A percentile compares a stretch with the other conserved stretches of the same genome.
phyloP scores from a whole-genome alignment of 495 filamentous ascomycete species.

The Massariosphaeria phaeospora region DNA sequence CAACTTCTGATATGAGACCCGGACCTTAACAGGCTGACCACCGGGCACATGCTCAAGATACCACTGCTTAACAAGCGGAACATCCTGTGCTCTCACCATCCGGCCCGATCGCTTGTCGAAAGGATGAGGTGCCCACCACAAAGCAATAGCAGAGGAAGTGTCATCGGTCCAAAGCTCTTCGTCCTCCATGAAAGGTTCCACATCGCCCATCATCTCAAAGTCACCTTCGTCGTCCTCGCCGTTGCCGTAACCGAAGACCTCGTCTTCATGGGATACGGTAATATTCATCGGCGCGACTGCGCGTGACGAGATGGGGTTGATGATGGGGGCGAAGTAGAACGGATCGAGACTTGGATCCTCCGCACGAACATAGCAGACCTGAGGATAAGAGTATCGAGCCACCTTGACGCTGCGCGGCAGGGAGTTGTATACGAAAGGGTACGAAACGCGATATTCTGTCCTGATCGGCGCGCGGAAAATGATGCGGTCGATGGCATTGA shows the following conservation, averaged over 20 bases:
- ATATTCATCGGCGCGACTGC: constrained; percentile 94
- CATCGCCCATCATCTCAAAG: constrained; percentile 73
- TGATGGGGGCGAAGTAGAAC: constrained; percentile 95
- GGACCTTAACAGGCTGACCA: constrained; percentile 91
- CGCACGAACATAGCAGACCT: constrained; percentile 82
- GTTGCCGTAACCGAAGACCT: constrained; percentile 81
- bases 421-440: constrained; percentile 93
- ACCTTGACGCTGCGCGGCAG: constrained; percentile 90
- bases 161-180: constrained; percentile 87
- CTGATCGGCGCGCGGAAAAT: constrained; percentile 95
- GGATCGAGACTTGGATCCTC: constrained; percentile 88
- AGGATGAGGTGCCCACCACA: constrained; percentile 98
- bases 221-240: constrained; percentile 75
- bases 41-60: constrained; percentile 93
- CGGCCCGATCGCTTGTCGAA: constrained; percentile 96
- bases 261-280: constrained; percentile 87
- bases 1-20: constrained; percentile 99
- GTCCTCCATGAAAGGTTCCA: constrained; percentile 84
- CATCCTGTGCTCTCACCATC: constrained; percentile 96
- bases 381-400: constrained; percentile 90
- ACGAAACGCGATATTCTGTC: constrained; percentile 93
- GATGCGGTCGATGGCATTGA: constrained; percentile 99
- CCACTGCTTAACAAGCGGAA: constrained; percentile 97
- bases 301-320: constrained; percentile 95
- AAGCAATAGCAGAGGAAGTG: constrained; percentile 83